Conservation (phyloP, 495 filamentous ascomycete genomes). For the Evernia prunastri region DNA sequence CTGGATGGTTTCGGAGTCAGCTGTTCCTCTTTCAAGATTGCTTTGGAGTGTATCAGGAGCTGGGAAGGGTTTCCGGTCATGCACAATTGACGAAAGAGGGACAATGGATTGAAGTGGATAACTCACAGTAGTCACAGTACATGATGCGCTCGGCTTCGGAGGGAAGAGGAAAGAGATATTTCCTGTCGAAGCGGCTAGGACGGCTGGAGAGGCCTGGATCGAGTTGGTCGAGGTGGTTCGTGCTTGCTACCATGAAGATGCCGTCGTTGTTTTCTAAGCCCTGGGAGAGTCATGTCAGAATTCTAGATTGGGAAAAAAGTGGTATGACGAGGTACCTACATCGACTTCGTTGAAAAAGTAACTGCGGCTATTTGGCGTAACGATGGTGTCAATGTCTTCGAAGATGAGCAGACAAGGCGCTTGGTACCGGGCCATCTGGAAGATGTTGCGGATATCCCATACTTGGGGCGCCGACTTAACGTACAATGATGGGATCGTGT, state of each 20-base stretch:
- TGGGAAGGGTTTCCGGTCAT: too few relatives aligned
- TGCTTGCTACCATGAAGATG: conserved; percentile 58
- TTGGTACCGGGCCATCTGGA: conserved; percentile 41
- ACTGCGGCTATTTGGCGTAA: conserved; percentile 44
- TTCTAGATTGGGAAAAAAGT: neutral
- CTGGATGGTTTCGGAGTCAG: too few relatives aligned
- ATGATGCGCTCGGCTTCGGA: conserved; percentile 45
- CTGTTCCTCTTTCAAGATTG: too few relatives aligned
- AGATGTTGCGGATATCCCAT: conserved; percentile 42
- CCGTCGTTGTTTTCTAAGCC: conserved; percentile 56
- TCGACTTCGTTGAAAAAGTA: conserved; percentile 71
- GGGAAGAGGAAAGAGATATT: conserved; percentile 56
- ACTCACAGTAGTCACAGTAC: conserved; percentile 56
- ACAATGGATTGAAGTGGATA: too few relatives aligned
- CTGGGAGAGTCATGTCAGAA: neutral
- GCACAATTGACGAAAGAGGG: too few relatives aligned
- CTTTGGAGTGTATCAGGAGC: too few relatives aligned
- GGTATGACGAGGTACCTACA: conserved; percentile 3
- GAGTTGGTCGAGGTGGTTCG: conserved; percentile 53
- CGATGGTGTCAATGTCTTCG: conserved; percentile 61
- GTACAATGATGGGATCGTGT: conserved; percentile 45
- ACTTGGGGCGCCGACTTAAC: conserved; percentile 43
- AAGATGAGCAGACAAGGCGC: conserved; percentile 47
- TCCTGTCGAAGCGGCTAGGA: conserved; percentile 60
- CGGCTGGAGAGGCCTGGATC: conserved; percentile 59